These are phyloP conservation scores for Picea abies DNA, from an alignment of 83 land plant genomes.

Conservation along the genomic window DNA sequence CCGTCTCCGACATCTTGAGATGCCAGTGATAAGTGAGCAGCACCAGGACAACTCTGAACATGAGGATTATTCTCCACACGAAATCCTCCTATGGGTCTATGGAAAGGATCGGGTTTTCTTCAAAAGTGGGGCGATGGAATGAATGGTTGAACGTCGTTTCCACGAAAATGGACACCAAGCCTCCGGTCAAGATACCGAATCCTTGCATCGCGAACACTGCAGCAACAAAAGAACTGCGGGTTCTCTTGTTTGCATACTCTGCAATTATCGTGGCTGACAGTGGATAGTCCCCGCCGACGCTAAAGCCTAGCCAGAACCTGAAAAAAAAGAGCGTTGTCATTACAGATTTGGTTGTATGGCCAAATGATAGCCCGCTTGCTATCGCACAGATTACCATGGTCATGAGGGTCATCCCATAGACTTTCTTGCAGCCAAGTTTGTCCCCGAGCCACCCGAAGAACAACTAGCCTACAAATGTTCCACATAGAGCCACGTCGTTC, in stretches of 20 bases:
- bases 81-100: too few species aligned
- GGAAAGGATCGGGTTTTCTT: too few species aligned
- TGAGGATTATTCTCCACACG: too few species aligned
- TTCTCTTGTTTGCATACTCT: conserved; percentile 7
- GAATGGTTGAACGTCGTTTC: too few species aligned
- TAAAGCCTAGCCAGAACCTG: conserved; percentile 37
- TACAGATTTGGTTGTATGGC: conserved; percentile 20
- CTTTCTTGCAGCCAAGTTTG: conserved; percentile 39
- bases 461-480: conserved; percentile 39
- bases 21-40: too few species aligned
- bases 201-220: conserved; percentile 54
- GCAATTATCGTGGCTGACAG: conserved; percentile 51
- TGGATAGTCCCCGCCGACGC: conserved; percentile 26
- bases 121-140: too few species aligned
- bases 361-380: conserved; percentile 39
- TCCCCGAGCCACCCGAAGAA: conserved; percentile 52
- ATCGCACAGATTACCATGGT: conserved; percentile 39
- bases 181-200: conserved; percentile 38
- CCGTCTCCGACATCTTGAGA: too few species aligned
- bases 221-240: conserved; percentile 38
- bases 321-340: conserved; percentile 50
- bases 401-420: conserved; percentile 35
- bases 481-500: conserved; percentile 40
- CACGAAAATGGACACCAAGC: conserved; percentile 17
- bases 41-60: too few species aligned